Base-by-base conservation (phyloP, 768 basidiomycete genomes). In the Boletellus emodensis region DNA sequence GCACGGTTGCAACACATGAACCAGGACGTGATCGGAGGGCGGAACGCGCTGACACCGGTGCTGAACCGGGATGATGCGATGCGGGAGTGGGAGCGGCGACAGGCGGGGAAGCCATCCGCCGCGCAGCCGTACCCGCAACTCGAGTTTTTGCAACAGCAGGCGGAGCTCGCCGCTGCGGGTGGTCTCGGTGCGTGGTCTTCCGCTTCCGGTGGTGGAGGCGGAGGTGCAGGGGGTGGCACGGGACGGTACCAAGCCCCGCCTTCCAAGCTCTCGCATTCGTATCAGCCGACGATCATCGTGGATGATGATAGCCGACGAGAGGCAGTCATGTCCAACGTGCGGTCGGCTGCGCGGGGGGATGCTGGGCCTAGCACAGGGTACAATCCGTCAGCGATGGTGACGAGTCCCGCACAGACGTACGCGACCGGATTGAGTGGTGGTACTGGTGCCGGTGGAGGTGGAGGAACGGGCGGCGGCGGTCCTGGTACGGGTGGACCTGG, bases 61-160 rank as follows among this genome's bases (percentile, higher is more conserved):
- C 71, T 98, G 56, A 94, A 95, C 60, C 79, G 95, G 46, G 95
- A 98, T 57, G 95, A 99, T 55, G 87, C 90, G 39, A 87, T 92
- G 75, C 82, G 87, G 38, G 95, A 97, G 71, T 98, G 95, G 95
- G 96, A 98, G 70, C 72, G 93, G 57, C 74, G 94, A 54, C 89
- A 93, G 63, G 72, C 83, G 11, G 90, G 85, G 15, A 87, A 86
- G 60, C 76, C 81, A 1, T 70, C 74, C 12, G 81, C 82, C n/a
- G 80, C 83, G 14, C 83, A 86, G 61, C 84, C 86, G 22, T 93
- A 94, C 61, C 92, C 89, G 6, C 92, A 94, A 61, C 76, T 98
- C 32, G 94, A 95, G 65, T 90, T 81, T 63, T 70, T 98, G 43
- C 91, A 95, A 57, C 93, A 96, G 66, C 94, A 97, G 64, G 94